Conservation (phyloP, 805 yeast species). For the Candida pseudofarinosa region DNA sequence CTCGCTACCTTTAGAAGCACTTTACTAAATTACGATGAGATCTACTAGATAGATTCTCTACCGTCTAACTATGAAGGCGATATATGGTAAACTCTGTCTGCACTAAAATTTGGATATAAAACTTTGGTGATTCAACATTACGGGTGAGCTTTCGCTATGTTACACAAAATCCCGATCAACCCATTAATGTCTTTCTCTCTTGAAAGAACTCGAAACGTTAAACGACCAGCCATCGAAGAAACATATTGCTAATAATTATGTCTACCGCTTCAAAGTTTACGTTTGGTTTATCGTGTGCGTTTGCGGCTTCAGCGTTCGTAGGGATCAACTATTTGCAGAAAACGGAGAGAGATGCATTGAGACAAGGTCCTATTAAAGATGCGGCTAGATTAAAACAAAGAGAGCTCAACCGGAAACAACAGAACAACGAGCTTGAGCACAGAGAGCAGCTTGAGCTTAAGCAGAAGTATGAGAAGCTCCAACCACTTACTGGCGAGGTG, state of each 20-base stretch:
- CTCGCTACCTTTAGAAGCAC: not conserved
- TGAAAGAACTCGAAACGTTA: not conserved
- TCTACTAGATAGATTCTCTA: too few species aligned
- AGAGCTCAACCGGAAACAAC: constrained; percentile 39
- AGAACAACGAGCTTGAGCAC: constrained; percentile 60
- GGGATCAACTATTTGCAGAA: constrained; percentile 71
- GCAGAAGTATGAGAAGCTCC: constrained; percentile 52
- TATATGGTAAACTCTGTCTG: not conserved
- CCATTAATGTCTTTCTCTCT: too few species aligned
- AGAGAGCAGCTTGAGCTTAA: constrained; percentile 58
- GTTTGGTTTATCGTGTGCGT: constrained; percentile 51
- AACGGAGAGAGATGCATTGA: constrained; percentile 64
- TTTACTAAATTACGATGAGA: too few species aligned
- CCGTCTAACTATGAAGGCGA: not conserved
- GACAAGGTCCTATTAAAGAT: constrained; percentile 83
- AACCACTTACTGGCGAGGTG: constrained; percentile 49
- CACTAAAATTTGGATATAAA: not conserved
- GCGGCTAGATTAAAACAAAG: constrained; percentile 58
- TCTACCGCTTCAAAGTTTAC: constrained; percentile 79
- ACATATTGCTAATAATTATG: constrained; percentile 37
- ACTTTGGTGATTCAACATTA: not conserved
- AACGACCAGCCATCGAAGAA: not conserved
- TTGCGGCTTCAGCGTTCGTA: constrained; percentile 56
- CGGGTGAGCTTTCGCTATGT: not conserved
- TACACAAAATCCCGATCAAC: constrained; percentile 1